A percentile compares a stretch with the other conserved stretches of the same genome.
Evolutionary conservation across 345 rosid genomes (phyloP).

Genomic region (Gossypium longicalyx): DNA sequence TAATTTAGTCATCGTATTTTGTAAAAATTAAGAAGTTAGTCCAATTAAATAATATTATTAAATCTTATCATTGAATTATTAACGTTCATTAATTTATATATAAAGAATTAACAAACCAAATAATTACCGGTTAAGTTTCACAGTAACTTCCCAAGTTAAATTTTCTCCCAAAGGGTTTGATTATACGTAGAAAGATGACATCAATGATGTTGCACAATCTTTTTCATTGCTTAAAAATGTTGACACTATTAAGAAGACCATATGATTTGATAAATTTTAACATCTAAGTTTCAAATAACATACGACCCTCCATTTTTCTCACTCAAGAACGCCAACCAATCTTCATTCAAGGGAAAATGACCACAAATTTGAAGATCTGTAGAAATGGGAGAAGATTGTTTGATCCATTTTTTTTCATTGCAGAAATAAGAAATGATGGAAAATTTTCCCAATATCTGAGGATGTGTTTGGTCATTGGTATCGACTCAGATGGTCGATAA

Average conservation of each 20-base stretch:
- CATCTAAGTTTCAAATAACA: neutral
- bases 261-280: neutral
- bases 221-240: slow-evolving; percentile 1
- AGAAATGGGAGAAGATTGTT: no score
- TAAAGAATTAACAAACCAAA: no score
- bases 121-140: no score
- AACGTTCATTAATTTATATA: no score
- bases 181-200: neutral
- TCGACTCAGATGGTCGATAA: neutral
- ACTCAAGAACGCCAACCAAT: neutral
- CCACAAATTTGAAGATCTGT: neutral
- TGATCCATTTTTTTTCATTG: no score
- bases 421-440: no score
- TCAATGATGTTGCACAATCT: neutral
- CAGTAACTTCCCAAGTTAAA: no score
- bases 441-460: no score
- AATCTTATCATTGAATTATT: no score
- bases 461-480: neutral
- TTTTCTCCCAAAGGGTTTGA: neutral
- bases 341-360: neutral
- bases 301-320: neutral
- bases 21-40: no score
- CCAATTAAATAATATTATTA: no score
- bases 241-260: neutral
- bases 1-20: no score